Base-by-base conservation (phyloP, 306 rosid species). In the Coriaria nepalensis region DNA sequence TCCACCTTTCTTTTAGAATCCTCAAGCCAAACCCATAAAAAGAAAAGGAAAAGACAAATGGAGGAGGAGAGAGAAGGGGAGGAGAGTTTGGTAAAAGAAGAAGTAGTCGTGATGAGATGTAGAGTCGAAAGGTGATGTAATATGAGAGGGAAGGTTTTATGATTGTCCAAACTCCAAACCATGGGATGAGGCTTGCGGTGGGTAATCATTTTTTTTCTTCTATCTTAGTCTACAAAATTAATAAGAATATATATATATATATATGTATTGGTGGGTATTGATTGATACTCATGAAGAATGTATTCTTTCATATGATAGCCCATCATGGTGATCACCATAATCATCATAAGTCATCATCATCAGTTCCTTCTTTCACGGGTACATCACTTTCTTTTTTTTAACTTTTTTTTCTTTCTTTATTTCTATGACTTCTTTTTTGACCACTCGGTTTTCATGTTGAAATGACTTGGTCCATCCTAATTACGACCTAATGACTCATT, bases 171-270 rank as follows among this genome's bases (percentile, higher is more conserved):
- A 70, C 73, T n/a, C n/a, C 68, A 59, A 70, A 56, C n/a, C n/a
- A n/a, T n/a, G 42, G 71, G 20, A 9, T 32, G 38, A 43, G 51
- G 37, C 74, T 63, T 54, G 76, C 47, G 72, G 72, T 72, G 84
- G 68, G 80, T 68, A 70, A 84, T 84, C 47, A 80, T 84, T 76
- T 75, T 68, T 68, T 51, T 61, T n/a, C 37, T 67, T 51, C 59
- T 67, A 10, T 20, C 12, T 60, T 58, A 56, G 66, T 43, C 48
- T 20, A 20, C 29, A 20, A 20, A 20, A 20, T 20, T 20, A 20
- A 20, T 20, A 20, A 20, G n/a, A n/a, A n/a, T n/a, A n/a, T n/a
- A n/a, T n/a, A n/a, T n/a, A n/a, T n/a, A n/a, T n/a, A n/a, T n/a
- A n/a, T n/a, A n/a, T n/a, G n/a, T n/a, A n/a, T n/a, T n/a, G n/a